These are phyloP conservation scores for Kokia cookei DNA, from an alignment of 441 rosid genomes.

Conservation along the genomic window DNA sequence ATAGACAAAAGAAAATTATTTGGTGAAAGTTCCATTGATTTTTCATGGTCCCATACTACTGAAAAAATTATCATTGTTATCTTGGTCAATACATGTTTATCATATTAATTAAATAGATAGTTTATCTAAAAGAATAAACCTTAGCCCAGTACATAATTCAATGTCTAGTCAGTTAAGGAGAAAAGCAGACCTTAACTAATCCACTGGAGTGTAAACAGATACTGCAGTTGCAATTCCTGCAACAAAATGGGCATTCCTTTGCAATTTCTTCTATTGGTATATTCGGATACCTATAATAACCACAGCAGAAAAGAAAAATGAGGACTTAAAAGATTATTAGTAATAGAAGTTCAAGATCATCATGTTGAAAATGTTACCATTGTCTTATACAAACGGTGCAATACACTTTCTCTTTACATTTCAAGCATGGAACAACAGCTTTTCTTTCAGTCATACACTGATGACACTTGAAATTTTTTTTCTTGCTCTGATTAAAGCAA, in stretches of 20 bases:
- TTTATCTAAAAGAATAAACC: neutral
- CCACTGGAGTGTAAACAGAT: conserved; percentile 65
- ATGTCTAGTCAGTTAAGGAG: neutral
- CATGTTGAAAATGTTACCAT: conserved; percentile 41
- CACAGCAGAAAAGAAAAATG: neutral
- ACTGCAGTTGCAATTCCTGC: conserved; percentile 72
- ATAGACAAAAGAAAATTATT: conserved; percentile 6
- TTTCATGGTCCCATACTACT: neutral
- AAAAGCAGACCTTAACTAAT: conserved; percentile 49
- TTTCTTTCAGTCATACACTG: conserved; percentile 72
- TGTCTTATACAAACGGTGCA: conserved; percentile 63
- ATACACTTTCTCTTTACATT: conserved; percentile 48
- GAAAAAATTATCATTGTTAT: neutral
- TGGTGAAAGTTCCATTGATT: neutral
- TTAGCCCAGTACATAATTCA: neutral
- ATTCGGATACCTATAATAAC: conserved; percentile 58
- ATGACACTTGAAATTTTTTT: conserved; percentile 47
- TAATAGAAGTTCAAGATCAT: neutral
- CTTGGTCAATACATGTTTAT: neutral
- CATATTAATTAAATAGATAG: neutral
- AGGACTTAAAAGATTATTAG: neutral
- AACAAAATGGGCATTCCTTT: conserved; percentile 65
- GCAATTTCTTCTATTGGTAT: conserved; percentile 44
- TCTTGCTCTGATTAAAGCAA: conserved; percentile 21
- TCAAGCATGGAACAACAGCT: conserved; percentile 56